Evolutionary conservation across 2,329 filamentous ascomycete species (phyloP).

Genomic region (Cladosporium sp.): DNA sequence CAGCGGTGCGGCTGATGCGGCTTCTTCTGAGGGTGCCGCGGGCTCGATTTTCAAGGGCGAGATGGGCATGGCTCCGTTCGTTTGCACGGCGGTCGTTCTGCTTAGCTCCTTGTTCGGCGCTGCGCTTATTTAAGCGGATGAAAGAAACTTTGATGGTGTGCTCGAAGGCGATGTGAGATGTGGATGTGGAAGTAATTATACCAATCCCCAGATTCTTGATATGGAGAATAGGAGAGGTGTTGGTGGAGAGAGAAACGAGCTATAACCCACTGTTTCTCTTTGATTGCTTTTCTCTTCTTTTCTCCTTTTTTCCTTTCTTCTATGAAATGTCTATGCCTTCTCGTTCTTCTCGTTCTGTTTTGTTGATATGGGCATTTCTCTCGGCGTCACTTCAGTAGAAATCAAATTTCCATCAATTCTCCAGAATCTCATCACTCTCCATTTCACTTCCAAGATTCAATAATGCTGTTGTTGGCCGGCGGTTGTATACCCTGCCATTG

Average conservation of each 20-base stretch:
- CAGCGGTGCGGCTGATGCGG: constrained; percentile 27
- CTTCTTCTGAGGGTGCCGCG: constrained; percentile 38
- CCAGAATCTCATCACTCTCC: too few species aligned
- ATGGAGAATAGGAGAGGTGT: not conserved
- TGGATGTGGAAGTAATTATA: not conserved
- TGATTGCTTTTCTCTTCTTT: not conserved
- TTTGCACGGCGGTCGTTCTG: constrained; percentile 49
- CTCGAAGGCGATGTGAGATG: constrained; percentile 1
- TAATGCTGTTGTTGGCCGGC: too few species aligned
- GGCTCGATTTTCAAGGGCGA: constrained; percentile 41
- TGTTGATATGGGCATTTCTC: too few species aligned
- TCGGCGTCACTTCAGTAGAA: too few species aligned
- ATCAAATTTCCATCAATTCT: too few species aligned
- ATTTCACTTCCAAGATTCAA: too few species aligned
- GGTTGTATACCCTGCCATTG: too few species aligned
- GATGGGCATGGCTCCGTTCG: constrained; percentile 46
- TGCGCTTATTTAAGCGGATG: constrained; percentile 28
- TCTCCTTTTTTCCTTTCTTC: not conserved
- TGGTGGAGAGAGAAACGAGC: not conserved
- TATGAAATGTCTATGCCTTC: too few species aligned
- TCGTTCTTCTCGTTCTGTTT: too few species aligned
- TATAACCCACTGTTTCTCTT: too few species aligned
- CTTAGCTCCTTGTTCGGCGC: constrained; percentile 53
- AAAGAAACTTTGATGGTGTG: not conserved
- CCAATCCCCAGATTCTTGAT: too few species aligned